phyloP scores from a whole-genome alignment of 1,284 basidiomycete genomes.

The Ganoderma lingzhi region DNA sequence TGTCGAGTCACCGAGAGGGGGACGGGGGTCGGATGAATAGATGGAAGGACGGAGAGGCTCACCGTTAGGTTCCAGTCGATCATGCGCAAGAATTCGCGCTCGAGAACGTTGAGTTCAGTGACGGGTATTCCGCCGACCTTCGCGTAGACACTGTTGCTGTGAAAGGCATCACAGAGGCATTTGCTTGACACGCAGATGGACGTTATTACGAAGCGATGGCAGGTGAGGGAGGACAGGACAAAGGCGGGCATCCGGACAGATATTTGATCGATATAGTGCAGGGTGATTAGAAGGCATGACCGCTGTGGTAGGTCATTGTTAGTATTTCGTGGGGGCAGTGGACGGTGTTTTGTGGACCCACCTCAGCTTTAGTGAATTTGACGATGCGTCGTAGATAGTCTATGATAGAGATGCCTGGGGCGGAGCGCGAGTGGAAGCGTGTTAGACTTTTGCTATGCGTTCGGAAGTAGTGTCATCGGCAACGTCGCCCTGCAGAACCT shows the following conservation, averaged over 20 bases:
- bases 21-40: constrained; percentile 23
- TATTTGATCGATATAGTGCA: constrained; percentile 96
- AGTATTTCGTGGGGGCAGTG: constrained; percentile 11
- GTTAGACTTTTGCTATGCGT: constrained; percentile 79
- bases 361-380: constrained; percentile 93
- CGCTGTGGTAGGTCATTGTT: constrained; percentile 57
- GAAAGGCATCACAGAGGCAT: constrained; percentile 92
- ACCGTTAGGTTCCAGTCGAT: constrained; percentile 95
- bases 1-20: constrained; percentile 7
- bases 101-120: constrained; percentile 89
- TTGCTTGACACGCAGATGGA: constrained; percentile 90
- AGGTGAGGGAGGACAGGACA: constrained; percentile 92
- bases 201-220: constrained; percentile 94
- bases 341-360: constrained; percentile 41
- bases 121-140: constrained; percentile 93
- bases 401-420: constrained; percentile 84
- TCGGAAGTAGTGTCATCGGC: constrained; percentile 29
- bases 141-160: constrained; percentile 92
- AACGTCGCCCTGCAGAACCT: constrained; percentile 32
- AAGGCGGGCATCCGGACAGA: constrained; percentile 87
- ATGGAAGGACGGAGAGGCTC: constrained; percentile 47
- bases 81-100: constrained; percentile 89
- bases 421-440: constrained; percentile 91
- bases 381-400: constrained; percentile 94
- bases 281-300: constrained; percentile 86